phyloP scores from a whole-genome alignment of 192 early-diverging fungal genomes.

The Coemansia sp. region DNA sequence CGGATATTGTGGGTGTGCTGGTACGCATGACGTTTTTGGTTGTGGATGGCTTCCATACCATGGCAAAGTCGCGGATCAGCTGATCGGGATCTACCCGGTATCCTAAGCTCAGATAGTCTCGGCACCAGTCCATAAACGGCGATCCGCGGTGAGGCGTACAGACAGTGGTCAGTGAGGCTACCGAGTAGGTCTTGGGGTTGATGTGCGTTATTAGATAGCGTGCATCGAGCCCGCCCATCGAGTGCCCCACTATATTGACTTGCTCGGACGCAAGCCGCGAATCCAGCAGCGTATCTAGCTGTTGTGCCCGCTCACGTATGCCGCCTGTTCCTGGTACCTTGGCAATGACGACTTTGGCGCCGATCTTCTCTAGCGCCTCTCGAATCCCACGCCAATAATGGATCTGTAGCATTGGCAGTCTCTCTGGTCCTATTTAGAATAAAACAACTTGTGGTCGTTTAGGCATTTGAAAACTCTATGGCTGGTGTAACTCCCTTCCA shows the following conservation, averaged over 20 bases:
- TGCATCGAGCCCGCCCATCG: conserved; percentile 94
- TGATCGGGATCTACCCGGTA: conserved; percentile 52
- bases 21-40: neutral
- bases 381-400: conserved; percentile 84
- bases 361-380: conserved; percentile 72
- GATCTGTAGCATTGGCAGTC: conserved; percentile 76
- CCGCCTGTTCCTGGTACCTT: conserved; percentile 73
- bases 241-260: conserved; percentile 90
- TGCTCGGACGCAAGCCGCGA: conserved; percentile 34
- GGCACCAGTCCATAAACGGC: conserved; percentile 92
- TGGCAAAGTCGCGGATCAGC: conserved; percentile 51
- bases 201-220: conserved; percentile 89
- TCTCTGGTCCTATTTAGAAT: conserved; percentile 58
- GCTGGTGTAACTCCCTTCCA: neutral
- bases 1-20: conserved; percentile 5
- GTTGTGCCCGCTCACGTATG: conserved; percentile 71
- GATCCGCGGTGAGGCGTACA: conserved; percentile 92
- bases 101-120: conserved; percentile 81
- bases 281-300: conserved; percentile 69
- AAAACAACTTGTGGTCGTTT: neutral
- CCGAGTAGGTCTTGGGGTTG: conserved; percentile 62
- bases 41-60: conserved; percentile 28
- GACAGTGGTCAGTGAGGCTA: conserved; percentile 84
- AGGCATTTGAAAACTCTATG: neutral
- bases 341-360: conserved; percentile 77